Conservation (phyloP, 495 filamentous ascomycete species). For the Letharia columbiana region DNA sequence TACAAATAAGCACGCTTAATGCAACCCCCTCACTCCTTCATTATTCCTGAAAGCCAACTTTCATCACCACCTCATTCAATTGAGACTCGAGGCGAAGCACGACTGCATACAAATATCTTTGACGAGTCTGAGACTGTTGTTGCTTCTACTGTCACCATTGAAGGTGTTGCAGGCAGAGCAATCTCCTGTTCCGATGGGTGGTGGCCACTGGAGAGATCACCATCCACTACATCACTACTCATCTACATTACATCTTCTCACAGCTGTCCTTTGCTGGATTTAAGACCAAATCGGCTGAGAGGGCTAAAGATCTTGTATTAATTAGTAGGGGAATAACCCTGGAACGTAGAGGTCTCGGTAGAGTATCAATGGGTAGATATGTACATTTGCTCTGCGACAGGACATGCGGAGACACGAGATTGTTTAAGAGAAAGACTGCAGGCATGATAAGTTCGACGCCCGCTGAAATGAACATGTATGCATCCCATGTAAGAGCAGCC, state of each 20-base stretch:
- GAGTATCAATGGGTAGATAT: slow-evolving; percentile 3
- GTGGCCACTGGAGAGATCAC: neutral
- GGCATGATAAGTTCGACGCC: neutral
- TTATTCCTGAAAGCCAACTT: no score
- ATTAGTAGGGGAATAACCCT: slow-evolving; percentile 11
- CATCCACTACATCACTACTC: neutral
- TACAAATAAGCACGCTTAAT: no score
- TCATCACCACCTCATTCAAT: no score
- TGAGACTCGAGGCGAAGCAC: no score
- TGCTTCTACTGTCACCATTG: neutral
- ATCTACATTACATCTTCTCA: no score
- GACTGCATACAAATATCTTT: no score
- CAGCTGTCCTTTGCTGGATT: neutral
- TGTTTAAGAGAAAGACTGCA: neutral
- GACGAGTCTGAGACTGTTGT: neutral
- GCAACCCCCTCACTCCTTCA: no score
- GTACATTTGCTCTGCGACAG: slow-evolving; percentile 5
- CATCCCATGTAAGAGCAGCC: neutral
- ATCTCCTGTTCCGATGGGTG: no score
- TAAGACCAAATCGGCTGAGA: neutral
- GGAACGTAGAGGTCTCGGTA: neutral
- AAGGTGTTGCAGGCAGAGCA: no score
- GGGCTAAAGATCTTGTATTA: neutral
- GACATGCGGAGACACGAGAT: neutral
- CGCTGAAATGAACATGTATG: slow-evolving; percentile 1